Conservation (phyloP, 2,329 filamentous ascomycete genomes). For the Trichophaea hybrida region DNA sequence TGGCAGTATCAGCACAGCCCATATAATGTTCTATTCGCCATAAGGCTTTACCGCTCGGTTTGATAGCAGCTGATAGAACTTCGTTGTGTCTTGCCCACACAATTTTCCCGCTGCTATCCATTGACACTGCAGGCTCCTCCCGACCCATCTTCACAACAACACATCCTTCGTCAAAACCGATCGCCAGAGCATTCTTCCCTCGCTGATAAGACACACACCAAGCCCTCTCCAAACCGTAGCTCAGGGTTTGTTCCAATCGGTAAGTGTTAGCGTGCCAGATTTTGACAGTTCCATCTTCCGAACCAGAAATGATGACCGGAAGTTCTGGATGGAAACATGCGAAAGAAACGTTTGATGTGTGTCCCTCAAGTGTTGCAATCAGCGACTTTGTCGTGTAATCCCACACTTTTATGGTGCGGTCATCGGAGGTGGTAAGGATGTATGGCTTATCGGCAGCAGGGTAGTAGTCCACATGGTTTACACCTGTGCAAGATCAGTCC, state of each 20-base stretch:
- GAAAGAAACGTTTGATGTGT: slow-evolving; percentile 96
- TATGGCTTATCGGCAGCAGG: slow-evolving; percentile 65
- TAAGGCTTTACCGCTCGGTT: slow-evolving; percentile 50
- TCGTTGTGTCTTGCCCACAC: slow-evolving; percentile 95
- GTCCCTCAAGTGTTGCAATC: slow-evolving; percentile 90
- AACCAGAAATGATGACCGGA: slow-evolving; percentile 93
- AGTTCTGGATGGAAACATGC: slow-evolving; percentile 95
- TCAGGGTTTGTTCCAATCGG: slow-evolving; percentile 84
- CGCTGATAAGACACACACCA: slow-evolving; percentile 97
- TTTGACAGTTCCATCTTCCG: slow-evolving; percentile 91
- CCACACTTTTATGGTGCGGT: slow-evolving; percentile 95
- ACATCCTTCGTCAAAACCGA: slow-evolving; percentile 94
- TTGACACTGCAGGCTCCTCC: slow-evolving; percentile 92
- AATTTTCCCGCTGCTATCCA: slow-evolving; percentile 90
- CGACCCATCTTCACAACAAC: slow-evolving; percentile 96
- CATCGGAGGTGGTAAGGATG: slow-evolving; percentile 89
- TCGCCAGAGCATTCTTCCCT: slow-evolving; percentile 82
- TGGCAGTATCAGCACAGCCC: slow-evolving; percentile 26
- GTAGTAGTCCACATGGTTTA: slow-evolving; percentile 93
- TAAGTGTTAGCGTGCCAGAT: slow-evolving; percentile 99
- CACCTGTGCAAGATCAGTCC: slow-evolving; percentile 38
- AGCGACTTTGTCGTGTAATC: slow-evolving; percentile 97
- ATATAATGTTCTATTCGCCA: background rate
- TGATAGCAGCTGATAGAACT: slow-evolving; percentile 88
- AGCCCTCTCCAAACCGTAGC: slow-evolving; percentile 86